These are phyloP conservation scores for Brettanomyces anomalus DNA, from an alignment of 805 yeast species.

Conservation along the genomic window DNA sequence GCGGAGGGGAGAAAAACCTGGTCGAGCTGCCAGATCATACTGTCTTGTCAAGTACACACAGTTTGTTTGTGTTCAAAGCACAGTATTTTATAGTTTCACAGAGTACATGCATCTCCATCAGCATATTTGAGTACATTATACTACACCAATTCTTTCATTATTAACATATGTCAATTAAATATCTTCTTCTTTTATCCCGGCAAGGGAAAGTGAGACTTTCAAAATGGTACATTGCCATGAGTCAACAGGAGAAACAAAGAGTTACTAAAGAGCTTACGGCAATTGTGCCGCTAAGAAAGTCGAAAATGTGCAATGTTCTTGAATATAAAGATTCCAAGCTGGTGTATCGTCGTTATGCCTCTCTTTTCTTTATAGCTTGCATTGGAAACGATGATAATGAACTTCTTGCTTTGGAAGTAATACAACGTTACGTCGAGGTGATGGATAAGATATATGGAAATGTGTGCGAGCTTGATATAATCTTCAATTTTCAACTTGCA, in stretches of 20 bases:
- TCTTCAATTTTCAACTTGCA: slow-evolving; percentile 91
- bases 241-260: slow-evolving; percentile 80
- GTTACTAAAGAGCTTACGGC: slow-evolving; percentile 82
- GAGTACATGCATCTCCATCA: too few species aligned
- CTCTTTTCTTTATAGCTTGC: slow-evolving; percentile 83
- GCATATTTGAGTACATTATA: too few species aligned
- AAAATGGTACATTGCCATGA: slow-evolving; percentile 83
- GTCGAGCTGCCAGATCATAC: too few species aligned
- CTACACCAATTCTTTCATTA: too few species aligned
- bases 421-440: slow-evolving; percentile 91
- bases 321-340: slow-evolving; percentile 82
- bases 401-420: slow-evolving; percentile 70
- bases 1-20: too few species aligned
- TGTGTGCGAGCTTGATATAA: slow-evolving; percentile 94
- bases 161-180: slow-evolving; percentile 83
- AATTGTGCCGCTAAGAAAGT: slow-evolving; percentile 71
- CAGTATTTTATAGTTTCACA: too few species aligned
- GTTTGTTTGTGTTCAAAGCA: too few species aligned
- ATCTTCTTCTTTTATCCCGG: slow-evolving; percentile 72
- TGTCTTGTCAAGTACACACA: too few species aligned
- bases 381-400: slow-evolving; percentile 82
- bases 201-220: slow-evolving; percentile 93
- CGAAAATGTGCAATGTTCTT: slow-evolving; percentile 91
- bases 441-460: slow-evolving; percentile 95
- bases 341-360: slow-evolving; percentile 88